Conservation (phyloP, 441 rosid genomes). For the Corymbia calophylla region DNA sequence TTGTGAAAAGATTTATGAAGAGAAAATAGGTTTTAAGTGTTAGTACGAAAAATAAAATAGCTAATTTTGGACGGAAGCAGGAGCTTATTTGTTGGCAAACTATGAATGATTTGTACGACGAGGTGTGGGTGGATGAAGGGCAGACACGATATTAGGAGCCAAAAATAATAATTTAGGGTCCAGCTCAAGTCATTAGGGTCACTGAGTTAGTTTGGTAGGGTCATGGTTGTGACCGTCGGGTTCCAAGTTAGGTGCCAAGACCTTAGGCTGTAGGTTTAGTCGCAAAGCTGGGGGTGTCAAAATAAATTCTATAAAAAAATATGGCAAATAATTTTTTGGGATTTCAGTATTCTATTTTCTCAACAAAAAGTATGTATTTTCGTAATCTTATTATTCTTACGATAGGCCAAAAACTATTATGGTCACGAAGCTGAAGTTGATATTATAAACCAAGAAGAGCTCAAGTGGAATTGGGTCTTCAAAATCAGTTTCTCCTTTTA, state of each 20-base stretch:
- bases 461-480: background rate
- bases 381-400: background rate
- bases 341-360: background rate
- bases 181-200: background rate
- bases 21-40: background rate
- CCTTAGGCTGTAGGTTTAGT: background rate
- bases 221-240: background rate
- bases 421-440: background rate
- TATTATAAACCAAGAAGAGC: background rate
- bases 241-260: background rate
- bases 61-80: fast-evolving
- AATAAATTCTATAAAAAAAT: too few relatives aligned
- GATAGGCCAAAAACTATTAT: background rate
- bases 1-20: background rate
- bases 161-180: background rate
- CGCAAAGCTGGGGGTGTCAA: background rate
- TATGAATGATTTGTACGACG: background rate
- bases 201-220: background rate
- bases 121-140: background rate
- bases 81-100: background rate
- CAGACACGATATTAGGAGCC: background rate
- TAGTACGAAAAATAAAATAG: background rate
- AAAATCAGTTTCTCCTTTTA: background rate
- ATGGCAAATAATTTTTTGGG: fast-evolving
- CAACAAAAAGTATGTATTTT: too few relatives aligned